Evolutionary conservation across 228 moss, liverwort and hornwort species (phyloP).

Genomic region (Sphagnum fallax): DNA sequence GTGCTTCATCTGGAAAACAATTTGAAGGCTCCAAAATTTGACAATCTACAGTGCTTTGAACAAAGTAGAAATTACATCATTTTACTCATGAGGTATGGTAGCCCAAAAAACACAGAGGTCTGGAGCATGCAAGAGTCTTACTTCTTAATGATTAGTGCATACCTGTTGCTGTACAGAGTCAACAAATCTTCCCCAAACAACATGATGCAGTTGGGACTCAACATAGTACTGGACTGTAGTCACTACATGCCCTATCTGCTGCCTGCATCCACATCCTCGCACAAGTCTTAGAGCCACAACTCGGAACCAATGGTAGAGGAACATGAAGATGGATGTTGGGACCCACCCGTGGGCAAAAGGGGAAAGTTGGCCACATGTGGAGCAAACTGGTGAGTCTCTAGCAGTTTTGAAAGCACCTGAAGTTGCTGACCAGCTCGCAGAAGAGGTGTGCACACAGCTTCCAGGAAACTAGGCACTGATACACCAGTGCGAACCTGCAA

Average conservation of each 20-base stretch:
- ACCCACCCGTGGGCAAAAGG: constrained; percentile 15
- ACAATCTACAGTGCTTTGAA: no score
- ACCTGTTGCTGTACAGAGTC: constrained; percentile 69
- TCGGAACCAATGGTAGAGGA: constrained; percentile 16
- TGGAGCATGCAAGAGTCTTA: no score
- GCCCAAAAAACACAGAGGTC: no score
- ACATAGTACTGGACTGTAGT: constrained; percentile 79
- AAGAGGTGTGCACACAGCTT: constrained; percentile 67
- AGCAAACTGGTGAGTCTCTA: constrained; percentile 58
- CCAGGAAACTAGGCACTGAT: constrained; percentile 71
- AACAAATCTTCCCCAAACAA: constrained; percentile 87
- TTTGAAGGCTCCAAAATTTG: no score
- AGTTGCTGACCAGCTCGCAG: constrained; percentile 95
- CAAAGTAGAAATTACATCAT: no score
- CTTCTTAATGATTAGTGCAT: no score
- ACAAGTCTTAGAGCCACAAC: constrained; percentile 5
- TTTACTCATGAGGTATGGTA: no score
- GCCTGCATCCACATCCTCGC: constrained; percentile 28
- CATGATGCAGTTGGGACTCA: constrained; percentile 83
- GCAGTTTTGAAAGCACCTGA: constrained; percentile 81
- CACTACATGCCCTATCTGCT: constrained; percentile 89
- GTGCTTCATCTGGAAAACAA: background rate
- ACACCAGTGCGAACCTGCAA: constrained; percentile 74
- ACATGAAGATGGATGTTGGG: constrained; percentile 18
- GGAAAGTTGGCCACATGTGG: constrained; percentile 56